Base-by-base conservation (phyloP, 2,329 filamentous ascomycete genomes). In the Endoconidiophora polonica region DNA sequence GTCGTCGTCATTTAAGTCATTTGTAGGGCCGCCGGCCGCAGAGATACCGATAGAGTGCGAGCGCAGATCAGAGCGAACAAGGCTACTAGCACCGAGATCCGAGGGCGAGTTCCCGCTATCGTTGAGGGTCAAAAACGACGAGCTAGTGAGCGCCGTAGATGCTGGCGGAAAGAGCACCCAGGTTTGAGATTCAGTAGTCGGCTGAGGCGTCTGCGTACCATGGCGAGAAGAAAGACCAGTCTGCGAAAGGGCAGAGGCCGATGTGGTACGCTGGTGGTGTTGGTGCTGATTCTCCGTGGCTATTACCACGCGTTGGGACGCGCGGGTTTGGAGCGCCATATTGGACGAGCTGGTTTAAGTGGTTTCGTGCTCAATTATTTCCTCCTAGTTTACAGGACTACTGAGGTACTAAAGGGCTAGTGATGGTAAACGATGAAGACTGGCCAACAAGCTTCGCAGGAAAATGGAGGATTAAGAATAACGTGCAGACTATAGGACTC, bases 131-230 rank as follows among this genome's bases (percentile, higher is more conserved):
- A 53, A 43, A 18, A 49, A 53, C 22, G 51, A 53, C 22, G 51
- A 53, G n/a, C 43, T 50, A 16, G 51, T 49, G 9, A 42, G 51
- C 2, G 43, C 48, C 23, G 44, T 68, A 53, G 72, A 70, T 52
- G 80, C 74, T 1, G 86, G 86, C 5, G 87, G 85, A 69, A 98
- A 98, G 56, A 98, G 77, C 49, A 96, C 83, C 91, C 91, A 98
- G 74, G 94, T 90, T 40, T 56, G 56, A 51, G 52, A 58, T 59
- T 55, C 58, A 62, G 61, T 20, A 38, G 39, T 26, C n/a, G 24
- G 6, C 18, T 44, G 44, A 14, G 44, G 26, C 44, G 43, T 45
- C 4, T 44, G 24, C 20, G 51, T 20, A 29, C 42, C 43, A 14
- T 49, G 33, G 22, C 44, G 43, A 44, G 29, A 48, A 12, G 51